These are phyloP conservation scores for Ascoidea tarda DNA, from an alignment of 805 yeast species.

Conservation along the genomic window DNA sequence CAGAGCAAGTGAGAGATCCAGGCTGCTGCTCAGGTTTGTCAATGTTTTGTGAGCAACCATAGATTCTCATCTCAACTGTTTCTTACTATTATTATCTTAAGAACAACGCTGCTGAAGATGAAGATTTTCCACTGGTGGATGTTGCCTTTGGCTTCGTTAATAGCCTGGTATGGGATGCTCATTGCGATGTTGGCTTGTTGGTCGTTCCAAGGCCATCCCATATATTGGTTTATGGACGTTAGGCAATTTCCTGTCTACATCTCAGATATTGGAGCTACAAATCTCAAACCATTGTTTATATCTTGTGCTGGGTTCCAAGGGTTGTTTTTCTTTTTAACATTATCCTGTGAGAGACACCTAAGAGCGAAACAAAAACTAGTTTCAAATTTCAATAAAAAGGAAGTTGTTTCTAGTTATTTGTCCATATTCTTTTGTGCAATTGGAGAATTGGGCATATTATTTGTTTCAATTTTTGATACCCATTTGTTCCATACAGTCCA, in stretches of 20 bases:
- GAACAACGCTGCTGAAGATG: constrained; percentile 15
- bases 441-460: constrained; percentile 60
- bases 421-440: constrained; percentile 29
- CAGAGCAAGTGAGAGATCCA: too few relatives aligned
- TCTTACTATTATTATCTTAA: too few relatives aligned
- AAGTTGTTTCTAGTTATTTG: constrained; percentile 25
- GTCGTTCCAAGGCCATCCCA: constrained; percentile 71
- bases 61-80: too few relatives aligned
- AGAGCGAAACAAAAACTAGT: constrained; percentile 43
- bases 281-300: constrained; percentile 73
- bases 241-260: constrained; percentile 49
- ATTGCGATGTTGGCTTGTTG: constrained; percentile 66
- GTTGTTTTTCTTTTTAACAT: constrained; percentile 49
- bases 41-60: too few relatives aligned
- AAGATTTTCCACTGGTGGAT: constrained; percentile 22
- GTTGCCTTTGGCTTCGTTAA: constrained; percentile 51
- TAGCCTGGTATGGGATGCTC: constrained; percentile 88
- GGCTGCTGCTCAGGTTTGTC: too few relatives aligned
- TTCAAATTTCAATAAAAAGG: constrained; percentile 31
- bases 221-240: constrained; percentile 37
- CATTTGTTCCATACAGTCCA: constrained; percentile 40
- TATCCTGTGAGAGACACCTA: constrained; percentile 47
- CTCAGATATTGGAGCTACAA: constrained; percentile 82
- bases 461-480: constrained; percentile 66
- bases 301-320: constrained; percentile 70